phyloP scores from a whole-genome alignment of 169 alveolate species.

The Eimeria acervulina region DNA sequence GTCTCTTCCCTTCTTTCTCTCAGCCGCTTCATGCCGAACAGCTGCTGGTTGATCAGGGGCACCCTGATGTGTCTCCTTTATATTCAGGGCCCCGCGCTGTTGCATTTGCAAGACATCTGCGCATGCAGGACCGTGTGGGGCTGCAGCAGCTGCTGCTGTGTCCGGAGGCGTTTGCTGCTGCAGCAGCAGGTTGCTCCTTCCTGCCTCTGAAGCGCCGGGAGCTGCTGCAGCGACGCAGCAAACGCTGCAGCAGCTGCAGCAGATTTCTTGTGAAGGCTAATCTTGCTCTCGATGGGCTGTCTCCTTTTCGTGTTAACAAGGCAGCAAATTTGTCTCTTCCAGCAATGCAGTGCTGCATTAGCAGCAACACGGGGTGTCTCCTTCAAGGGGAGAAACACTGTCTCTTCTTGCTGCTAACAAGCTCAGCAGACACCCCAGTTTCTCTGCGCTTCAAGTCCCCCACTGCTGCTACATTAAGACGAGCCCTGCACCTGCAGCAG shows the following conservation, averaged over 20 bases:
- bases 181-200: no score
- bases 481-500: background rate
- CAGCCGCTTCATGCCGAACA: slow-evolving; percentile 70
- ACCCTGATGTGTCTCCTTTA: slow-evolving; percentile 58
- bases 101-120: background rate
- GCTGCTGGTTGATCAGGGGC: slow-evolving; percentile 54
- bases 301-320: slow-evolving; percentile 45
- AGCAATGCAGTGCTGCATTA: background rate
- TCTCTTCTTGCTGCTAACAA: background rate
- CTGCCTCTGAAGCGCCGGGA: slow-evolving; percentile 44
- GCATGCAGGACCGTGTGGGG: background rate
- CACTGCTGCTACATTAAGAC: background rate
- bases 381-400: background rate
- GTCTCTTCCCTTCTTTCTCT: background rate
- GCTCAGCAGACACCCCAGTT: slow-evolving; percentile 62
- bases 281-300: slow-evolving; percentile 47
- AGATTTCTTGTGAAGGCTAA: slow-evolving; percentile 42
- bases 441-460: background rate
- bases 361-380: background rate
- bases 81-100: background rate
- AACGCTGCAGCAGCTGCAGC: slow-evolving; percentile 38
- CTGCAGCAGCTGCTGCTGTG: slow-evolving; percentile 72
- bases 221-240: slow-evolving; percentile 47
- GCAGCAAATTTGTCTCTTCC: slow-evolving; percentile 71
- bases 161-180: slow-evolving; percentile 41